phyloP scores from a whole-genome alignment of 257 asterid species.

The Solanum infundibuliforme region DNA sequence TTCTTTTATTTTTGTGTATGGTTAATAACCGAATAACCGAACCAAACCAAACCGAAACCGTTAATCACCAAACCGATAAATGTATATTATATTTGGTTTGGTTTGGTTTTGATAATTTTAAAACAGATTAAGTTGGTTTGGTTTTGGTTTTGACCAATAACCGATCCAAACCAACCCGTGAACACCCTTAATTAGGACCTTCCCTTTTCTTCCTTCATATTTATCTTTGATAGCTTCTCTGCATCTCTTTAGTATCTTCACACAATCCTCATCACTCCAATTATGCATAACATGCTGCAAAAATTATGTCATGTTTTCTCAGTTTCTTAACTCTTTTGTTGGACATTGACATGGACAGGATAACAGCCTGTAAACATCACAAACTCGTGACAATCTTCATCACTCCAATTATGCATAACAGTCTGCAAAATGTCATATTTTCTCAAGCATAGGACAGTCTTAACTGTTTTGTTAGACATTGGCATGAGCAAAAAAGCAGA shows the following conservation, averaged over 20 bases:
- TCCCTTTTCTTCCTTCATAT: neutral
- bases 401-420: neutral
- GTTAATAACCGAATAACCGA: no score
- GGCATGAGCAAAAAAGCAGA: neutral
- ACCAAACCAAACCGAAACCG: no score
- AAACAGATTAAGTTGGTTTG: no score
- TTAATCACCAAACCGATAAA: no score
- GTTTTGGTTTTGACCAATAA: no score
- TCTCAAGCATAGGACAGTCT: neutral
- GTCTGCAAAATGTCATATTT: neutral
- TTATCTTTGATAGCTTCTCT: neutral
- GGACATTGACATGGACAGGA: neutral
- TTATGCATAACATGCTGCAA: neutral
- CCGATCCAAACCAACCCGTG: no score
- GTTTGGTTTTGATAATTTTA: no score
- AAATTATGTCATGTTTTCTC: neutral
- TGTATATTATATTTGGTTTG: no score
- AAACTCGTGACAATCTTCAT: neutral
- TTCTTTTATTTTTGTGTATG: no score
- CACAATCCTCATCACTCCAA: constrained; percentile 1
- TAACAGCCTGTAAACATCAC: neutral
- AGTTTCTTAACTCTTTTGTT: neutral
- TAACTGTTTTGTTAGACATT: neutral
- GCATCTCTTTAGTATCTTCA: neutral
- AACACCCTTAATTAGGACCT: no score